phyloP scores from a whole-genome alignment of 164 flowering plant genomes.

The Sedum album region DNA sequence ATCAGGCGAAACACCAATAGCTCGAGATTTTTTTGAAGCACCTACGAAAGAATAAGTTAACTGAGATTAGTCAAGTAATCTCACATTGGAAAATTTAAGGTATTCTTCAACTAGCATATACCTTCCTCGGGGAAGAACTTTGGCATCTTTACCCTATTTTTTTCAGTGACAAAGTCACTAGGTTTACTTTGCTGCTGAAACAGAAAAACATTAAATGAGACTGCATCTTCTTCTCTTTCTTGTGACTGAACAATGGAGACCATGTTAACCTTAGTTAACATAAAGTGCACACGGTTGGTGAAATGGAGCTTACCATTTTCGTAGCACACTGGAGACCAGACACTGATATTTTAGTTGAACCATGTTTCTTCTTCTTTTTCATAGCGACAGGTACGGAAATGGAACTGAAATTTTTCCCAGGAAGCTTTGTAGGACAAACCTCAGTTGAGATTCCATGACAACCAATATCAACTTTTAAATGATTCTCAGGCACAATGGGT shows the following conservation, averaged over 20 bases:
- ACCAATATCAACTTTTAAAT: background rate
- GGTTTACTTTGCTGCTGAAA: conserved; percentile 4
- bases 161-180: background rate
- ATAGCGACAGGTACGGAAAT: background rate
- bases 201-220: conserved; percentile 1
- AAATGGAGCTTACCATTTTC: conserved; percentile 1
- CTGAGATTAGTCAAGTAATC: background rate
- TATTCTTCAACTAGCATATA: background rate
- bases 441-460: background rate
- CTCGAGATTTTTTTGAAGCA: background rate
- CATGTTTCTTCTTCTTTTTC: conserved; percentile 10
- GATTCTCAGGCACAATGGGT: background rate
- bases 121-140: background rate
- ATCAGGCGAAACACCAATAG: background rate
- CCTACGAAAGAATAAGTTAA: background rate
- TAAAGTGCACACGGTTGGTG: background rate
- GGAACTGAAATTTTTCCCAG: background rate
- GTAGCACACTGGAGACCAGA: conserved; percentile 1
- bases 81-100: background rate
- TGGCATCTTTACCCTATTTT: background rate
- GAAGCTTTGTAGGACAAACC: background rate
- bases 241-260: background rate
- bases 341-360: background rate
- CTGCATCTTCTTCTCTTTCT: background rate
- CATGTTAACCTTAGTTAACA: background rate